Percentiles rank a stretch among this genome's conserved stretches.
phyloP scores from a whole-genome alignment of 2,329 filamentous ascomycete species.

The Sphaerulina musiva region DNA sequence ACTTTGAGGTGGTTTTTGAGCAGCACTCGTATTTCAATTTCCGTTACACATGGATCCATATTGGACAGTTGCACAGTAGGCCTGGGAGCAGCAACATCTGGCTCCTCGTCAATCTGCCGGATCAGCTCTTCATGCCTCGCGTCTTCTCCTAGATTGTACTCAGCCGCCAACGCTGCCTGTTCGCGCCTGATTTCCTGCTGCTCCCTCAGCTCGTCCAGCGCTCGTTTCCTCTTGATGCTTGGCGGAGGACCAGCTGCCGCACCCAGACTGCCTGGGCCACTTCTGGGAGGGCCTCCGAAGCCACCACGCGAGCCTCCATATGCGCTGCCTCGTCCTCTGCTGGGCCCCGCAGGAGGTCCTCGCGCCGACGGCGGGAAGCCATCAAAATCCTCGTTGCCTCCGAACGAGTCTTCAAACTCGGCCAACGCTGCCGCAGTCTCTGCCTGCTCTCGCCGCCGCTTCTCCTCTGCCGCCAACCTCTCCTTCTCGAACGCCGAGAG shows the following conservation, averaged over 20 bases:
- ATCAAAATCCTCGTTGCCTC: constrained; percentile 38
- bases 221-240: constrained; percentile 32
- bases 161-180: constrained; percentile 20
- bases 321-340: constrained; percentile 16
- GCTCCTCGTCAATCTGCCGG: constrained; percentile 24
- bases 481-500: constrained; percentile 84
- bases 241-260: constrained; percentile 35
- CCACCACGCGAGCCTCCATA: constrained; percentile 28
- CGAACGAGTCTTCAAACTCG: constrained; percentile 78
- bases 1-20: constrained; percentile 25
- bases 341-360: constrained; percentile 13
- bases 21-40: constrained; percentile 55
- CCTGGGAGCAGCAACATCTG: constrained; percentile 40
- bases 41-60: constrained; percentile 48
- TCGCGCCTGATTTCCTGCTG: constrained; percentile 26
- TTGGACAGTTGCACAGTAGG: constrained; percentile 51
- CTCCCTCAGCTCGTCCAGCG: constrained; percentile 31
- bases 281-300: constrained; percentile 34
- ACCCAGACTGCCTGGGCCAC: constrained; percentile 47
- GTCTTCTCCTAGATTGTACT: constrained; percentile 9
- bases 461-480: constrained; percentile 82
- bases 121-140: constrained; percentile 27
- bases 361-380: constrained; percentile 19
- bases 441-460: constrained; percentile 73
- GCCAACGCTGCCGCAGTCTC: constrained; percentile 83